Conservation (phyloP, 345 rosid species). For the Jatropha curcas region DNA sequence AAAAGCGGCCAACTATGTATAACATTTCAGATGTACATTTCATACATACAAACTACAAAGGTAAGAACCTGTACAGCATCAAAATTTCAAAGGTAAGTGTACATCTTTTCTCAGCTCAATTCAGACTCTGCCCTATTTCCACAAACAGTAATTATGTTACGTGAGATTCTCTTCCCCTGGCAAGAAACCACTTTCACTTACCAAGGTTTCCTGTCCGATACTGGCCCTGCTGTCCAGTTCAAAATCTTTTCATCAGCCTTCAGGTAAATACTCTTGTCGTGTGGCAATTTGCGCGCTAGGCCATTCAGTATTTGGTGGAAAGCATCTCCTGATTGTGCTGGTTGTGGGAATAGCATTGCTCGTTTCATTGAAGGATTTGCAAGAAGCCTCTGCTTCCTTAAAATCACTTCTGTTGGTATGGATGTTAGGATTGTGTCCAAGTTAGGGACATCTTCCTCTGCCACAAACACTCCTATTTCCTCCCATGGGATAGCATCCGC, state of each 20-base stretch:
- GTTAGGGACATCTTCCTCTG: constrained; percentile 78
- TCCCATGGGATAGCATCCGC: constrained; percentile 99
- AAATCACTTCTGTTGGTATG: constrained; percentile 67
- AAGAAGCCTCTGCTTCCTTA: constrained; percentile 86
- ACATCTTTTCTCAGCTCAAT: not conserved
- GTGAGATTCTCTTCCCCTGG: no score
- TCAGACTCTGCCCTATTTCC: not conserved
- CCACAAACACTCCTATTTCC: constrained; percentile 89
- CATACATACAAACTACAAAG: not conserved
- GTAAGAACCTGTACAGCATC: constrained; percentile 25
- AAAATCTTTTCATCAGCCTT: constrained; percentile 54
- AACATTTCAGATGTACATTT: not conserved
- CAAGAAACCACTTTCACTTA: constrained; percentile 20
- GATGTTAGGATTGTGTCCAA: constrained; percentile 83
- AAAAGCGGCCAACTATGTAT: not conserved
- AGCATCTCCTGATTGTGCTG: constrained; percentile 88
- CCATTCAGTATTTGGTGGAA: constrained; percentile 95
- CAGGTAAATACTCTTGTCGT: constrained; percentile 50
- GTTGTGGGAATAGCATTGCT: constrained; percentile 95
- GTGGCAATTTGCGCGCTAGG: constrained; percentile 83
- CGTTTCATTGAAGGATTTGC: constrained; percentile 95
- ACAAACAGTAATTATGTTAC: no score
- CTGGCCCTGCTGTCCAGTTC: constrained; percentile 92
- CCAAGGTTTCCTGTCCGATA: constrained; percentile 91
- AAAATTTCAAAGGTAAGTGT: constrained; percentile 1